Percentiles rank a stretch among this genome's conserved stretches.
Evolutionary conservation across 2,329 filamentous ascomycete genomes (phyloP).

Genomic region (Colletotrichum chrysophilum): DNA sequence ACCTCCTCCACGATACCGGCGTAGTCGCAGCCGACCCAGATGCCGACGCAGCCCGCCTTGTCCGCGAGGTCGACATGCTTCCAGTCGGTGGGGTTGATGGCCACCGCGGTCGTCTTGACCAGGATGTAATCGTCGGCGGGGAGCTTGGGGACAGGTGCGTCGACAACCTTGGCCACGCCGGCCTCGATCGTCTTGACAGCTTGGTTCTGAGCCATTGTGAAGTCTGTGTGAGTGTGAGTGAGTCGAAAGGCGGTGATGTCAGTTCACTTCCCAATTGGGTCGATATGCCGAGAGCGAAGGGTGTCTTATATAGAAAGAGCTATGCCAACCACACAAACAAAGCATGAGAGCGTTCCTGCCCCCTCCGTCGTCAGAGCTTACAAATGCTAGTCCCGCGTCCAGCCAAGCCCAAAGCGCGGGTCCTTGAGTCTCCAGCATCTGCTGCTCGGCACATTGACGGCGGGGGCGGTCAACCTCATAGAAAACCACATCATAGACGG

Average conservation of each 20-base stretch:
- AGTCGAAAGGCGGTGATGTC: not conserved
- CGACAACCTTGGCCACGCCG: constrained; percentile 34
- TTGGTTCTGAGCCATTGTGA: constrained; percentile 19
- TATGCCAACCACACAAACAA: not conserved
- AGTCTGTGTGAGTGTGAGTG: not conserved
- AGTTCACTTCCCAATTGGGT: not conserved
- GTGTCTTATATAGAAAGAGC: not conserved
- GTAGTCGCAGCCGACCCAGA: constrained; percentile 48
- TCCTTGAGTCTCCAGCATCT: not conserved
- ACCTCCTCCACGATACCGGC: constrained; percentile 52
- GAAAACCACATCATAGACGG: not conserved
- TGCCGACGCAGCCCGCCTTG: constrained; percentile 20
- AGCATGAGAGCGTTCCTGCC: not conserved
- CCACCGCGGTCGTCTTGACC: constrained; percentile 39
- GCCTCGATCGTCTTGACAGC: constrained; percentile 20
- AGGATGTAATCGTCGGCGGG: constrained; percentile 33
- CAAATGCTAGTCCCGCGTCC: not conserved
- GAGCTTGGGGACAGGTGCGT: constrained; percentile 23
- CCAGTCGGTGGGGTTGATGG: constrained; percentile 42
- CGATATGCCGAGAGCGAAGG: not conserved
- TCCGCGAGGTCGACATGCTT: constrained; percentile 34
- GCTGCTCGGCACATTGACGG: not conserved
- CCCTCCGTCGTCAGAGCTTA: constrained; percentile 13
- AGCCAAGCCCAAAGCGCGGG: not conserved
- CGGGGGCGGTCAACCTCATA: not conserved